A percentile compares a stretch with the other conserved stretches of the same genome.
Evolutionary conservation across 1,284 basidiomycete species (phyloP).

Genomic region (Boletellus deceptivus): DNA sequence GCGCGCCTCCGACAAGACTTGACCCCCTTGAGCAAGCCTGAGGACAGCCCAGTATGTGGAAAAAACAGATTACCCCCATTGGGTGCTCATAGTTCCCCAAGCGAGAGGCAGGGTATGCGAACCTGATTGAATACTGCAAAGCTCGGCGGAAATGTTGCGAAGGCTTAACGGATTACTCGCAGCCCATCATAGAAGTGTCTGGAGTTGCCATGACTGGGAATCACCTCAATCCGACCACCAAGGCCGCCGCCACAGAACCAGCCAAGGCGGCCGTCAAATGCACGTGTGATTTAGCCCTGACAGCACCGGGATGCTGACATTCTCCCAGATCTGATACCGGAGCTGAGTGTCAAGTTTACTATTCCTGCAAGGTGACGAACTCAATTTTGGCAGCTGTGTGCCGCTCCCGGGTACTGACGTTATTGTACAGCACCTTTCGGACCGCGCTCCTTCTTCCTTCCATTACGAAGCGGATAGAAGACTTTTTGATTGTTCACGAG

Average conservation of each 20-base stretch:
- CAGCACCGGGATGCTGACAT: slow-evolving; percentile 24
- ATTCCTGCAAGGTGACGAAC: slow-evolving; percentile 65
- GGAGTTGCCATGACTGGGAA: slow-evolving; percentile 51
- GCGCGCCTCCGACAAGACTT: slow-evolving; percentile 59
- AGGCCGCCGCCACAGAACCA: slow-evolving; percentile 31
- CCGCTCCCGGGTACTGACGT: slow-evolving; percentile 29
- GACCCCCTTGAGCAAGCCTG: slow-evolving; percentile 66
- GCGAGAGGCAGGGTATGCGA: slow-evolving; percentile 58
- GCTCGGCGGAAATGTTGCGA: slow-evolving; percentile 57
- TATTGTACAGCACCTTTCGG: slow-evolving; percentile 52
- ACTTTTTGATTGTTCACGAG: slow-evolving; percentile 70
- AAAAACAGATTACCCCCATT: neutral
- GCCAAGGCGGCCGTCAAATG: slow-evolving; percentile 55
- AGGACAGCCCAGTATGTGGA: slow-evolving; percentile 57
- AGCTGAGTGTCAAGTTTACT: slow-evolving; percentile 67
- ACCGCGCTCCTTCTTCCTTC: slow-evolving; percentile 71
- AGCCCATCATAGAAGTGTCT: slow-evolving; percentile 70
- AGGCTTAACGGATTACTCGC: slow-evolving; percentile 57
- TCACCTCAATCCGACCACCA: slow-evolving; percentile 51
- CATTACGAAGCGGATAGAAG: slow-evolving; percentile 65
- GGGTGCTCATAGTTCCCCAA: slow-evolving; percentile 32
- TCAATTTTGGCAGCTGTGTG: slow-evolving; percentile 13
- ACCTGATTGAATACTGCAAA: slow-evolving; percentile 63
- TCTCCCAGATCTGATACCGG: slow-evolving; percentile 69
- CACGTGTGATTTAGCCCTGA: slow-evolving; percentile 25